These are phyloP conservation scores for Phalaenopsis aphrodite DNA, from an alignment of 106 monocot species.

Conservation along the genomic window DNA sequence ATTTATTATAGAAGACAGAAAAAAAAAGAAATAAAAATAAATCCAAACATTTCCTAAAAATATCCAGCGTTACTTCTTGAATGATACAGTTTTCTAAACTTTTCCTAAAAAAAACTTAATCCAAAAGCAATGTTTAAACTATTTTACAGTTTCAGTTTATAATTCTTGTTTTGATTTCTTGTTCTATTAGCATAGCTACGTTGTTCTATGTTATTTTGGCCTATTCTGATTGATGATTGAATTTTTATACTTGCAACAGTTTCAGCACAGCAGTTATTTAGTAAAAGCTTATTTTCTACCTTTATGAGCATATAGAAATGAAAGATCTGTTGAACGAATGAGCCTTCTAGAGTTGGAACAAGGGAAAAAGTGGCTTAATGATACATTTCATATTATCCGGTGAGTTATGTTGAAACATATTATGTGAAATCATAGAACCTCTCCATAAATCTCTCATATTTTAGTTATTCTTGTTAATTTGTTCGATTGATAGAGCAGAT, in stretches of 20 bases:
- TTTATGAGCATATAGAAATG: conserved; percentile 33
- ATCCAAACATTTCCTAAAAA: too few relatives aligned
- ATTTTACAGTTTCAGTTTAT: background rate
- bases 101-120: background rate
- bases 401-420: conserved; percentile 13
- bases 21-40: too few relatives aligned
- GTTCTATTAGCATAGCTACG: background rate
- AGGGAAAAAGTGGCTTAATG: conserved; percentile 81
- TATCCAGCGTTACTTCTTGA: too few relatives aligned
- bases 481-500: conserved; percentile 30
- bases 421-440: background rate
- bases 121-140: background rate
- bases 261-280: background rate
- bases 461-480: background rate
- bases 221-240: background rate
- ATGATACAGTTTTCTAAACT: background rate
- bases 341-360: conserved; percentile 48
- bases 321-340: conserved; percentile 51
- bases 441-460: background rate
- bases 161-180: background rate
- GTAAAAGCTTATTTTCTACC: conserved; percentile 1
- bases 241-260: background rate
- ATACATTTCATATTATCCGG: conserved; percentile 82
- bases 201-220: background rate
- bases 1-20: too few relatives aligned